phyloP scores from a whole-genome alignment of 2,329 filamentous ascomycete genomes.

The Pseudomassariella vexata region DNA sequence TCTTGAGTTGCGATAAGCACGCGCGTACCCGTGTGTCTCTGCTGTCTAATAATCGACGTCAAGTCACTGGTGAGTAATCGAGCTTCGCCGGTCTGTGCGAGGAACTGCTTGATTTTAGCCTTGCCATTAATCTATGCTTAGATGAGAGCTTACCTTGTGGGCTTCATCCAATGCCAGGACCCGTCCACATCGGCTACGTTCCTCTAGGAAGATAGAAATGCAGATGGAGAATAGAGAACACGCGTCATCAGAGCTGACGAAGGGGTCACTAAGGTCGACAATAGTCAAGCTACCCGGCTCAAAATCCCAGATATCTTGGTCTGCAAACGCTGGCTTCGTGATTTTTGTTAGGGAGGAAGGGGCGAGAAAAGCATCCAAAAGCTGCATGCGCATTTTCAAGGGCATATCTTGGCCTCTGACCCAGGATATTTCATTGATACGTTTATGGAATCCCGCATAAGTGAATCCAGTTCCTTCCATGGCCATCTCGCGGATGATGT shows the following conservation, averaged over 20 bases:
- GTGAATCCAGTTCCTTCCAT: slow-evolving; percentile 29
- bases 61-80: slow-evolving; percentile 12
- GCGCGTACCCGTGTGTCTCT: slow-evolving; percentile 14
- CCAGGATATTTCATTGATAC: slow-evolving; percentile 25
- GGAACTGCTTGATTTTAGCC: slow-evolving; percentile 10
- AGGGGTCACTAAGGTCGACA: slow-evolving; percentile 50
- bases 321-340: slow-evolving; percentile 7
- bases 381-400: slow-evolving; percentile 38
- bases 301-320: slow-evolving; percentile 17
- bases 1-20: slow-evolving; percentile 18
- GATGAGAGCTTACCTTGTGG: slow-evolving; percentile 49
- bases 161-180: slow-evolving; percentile 53
- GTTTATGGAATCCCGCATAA: slow-evolving; percentile 33
- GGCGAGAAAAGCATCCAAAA: slow-evolving; percentile 47
- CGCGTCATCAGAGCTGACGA: slow-evolving; percentile 44
- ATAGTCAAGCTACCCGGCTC: slow-evolving; percentile 45
- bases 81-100: slow-evolving; percentile 11
- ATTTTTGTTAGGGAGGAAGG: slow-evolving; percentile 8
- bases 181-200: slow-evolving; percentile 31
- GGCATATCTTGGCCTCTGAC: slow-evolving; percentile 29
- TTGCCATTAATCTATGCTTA: not conserved
- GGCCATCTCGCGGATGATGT: slow-evolving; percentile 44
- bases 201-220: slow-evolving; percentile 41
- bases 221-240: slow-evolving; percentile 53
- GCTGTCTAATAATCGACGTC: slow-evolving; percentile 14